Conservation (phyloP, 768 basidiomycete species). For the Hygrophoropsis aurantiaca region DNA sequence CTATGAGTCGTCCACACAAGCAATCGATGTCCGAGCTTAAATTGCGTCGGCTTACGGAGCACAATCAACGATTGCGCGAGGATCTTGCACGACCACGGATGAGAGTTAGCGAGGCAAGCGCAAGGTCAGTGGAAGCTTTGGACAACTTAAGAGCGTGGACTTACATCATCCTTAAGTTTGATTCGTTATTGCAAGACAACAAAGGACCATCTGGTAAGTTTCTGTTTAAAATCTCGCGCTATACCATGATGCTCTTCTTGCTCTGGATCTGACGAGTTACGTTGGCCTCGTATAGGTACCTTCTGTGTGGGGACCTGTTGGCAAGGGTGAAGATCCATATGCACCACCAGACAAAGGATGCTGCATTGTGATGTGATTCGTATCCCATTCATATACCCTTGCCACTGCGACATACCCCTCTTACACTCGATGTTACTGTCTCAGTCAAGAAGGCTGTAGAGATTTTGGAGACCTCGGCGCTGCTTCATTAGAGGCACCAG, state of each 20-base stretch:
- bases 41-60: conserved; percentile 88
- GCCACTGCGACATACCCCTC: conserved; percentile 29
- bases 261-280: conserved; percentile 3
- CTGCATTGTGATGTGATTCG: conserved; percentile 68
- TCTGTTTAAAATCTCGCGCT: background rate
- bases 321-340: conserved; percentile 90
- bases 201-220: conserved; percentile 83
- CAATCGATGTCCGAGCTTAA: conserved; percentile 99
- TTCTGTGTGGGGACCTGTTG: conserved; percentile 91
- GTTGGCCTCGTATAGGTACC: conserved; percentile 58
- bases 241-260: background rate
- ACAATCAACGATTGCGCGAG: conserved; percentile 88
- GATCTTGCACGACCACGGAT: conserved; percentile 89
- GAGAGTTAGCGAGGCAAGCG: conserved; percentile 87
- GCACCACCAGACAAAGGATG: conserved; percentile 77
- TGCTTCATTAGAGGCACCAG: no score
- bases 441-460: background rate
- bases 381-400: conserved; percentile 29
- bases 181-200: conserved; percentile 95
- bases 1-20: conserved; percentile 80
- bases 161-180: conserved; percentile 48
- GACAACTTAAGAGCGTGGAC: background rate
- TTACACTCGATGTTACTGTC: conserved; percentile 4
- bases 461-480: background rate
- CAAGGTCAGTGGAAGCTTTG: conserved; percentile 56